Conservation (phyloP, 805 yeast species). For the Teunomyces kruisii region DNA sequence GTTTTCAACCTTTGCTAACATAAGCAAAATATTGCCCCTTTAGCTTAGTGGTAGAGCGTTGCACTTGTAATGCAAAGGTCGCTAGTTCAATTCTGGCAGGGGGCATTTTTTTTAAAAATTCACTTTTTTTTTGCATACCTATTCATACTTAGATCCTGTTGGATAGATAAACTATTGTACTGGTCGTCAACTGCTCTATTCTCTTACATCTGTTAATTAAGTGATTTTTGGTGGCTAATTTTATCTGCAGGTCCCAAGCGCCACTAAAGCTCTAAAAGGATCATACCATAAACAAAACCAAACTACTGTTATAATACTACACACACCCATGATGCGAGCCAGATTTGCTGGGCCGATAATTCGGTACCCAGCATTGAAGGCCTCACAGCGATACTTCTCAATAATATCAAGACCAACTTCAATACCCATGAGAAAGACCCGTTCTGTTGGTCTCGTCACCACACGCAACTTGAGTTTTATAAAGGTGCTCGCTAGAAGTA, state of each 20-base stretch:
- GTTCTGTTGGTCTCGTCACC: background rate
- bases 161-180: too few species aligned
- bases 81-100: conserved; percentile 38
- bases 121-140: background rate
- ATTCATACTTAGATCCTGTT: too few species aligned
- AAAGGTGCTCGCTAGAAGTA: conserved; percentile 53
- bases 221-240: background rate
- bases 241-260: background rate
- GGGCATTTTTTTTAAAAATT: conserved; percentile 21
- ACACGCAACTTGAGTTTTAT: conserved; percentile 35
- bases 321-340: background rate
- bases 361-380: conserved; percentile 2
- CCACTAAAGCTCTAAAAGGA: conserved; percentile 1
- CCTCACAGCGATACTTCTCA: background rate
- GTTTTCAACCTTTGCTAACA: background rate
- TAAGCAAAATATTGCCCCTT: conserved; percentile 57
- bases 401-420: background rate
- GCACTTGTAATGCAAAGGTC: conserved; percentile 93
- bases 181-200: too few species aligned
- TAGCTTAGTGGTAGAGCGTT: conserved; percentile 99
- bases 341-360: conserved; percentile 1
- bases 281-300: background rate
- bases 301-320: background rate
- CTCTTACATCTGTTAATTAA: too few species aligned
- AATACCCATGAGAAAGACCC: background rate